Conservation (phyloP, 2,329 filamentous ascomycete species). For the Pseudogymnoascus sp. region DNA sequence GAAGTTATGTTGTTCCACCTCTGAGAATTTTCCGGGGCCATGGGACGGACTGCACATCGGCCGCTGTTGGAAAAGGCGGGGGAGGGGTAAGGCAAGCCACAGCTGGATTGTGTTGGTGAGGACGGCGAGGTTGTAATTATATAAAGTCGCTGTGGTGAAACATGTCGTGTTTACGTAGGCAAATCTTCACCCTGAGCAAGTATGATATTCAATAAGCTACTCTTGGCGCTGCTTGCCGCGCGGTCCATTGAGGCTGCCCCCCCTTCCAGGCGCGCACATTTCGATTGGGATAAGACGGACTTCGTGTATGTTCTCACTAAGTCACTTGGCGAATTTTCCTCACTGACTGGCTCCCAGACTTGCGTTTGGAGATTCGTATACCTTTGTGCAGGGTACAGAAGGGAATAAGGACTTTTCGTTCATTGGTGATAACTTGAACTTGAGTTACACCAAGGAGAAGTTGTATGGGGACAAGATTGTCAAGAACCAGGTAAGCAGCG, state of each 20-base stretch:
- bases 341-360: slow-evolving; percentile 25
- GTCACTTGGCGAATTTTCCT: background rate
- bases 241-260: background rate
- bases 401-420: slow-evolving; percentile 45
- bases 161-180: background rate
- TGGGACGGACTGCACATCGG: background rate
- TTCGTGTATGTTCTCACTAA: slow-evolving; percentile 10
- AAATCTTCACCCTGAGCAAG: background rate
- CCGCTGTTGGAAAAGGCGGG: background rate
- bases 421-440: slow-evolving; percentile 44
- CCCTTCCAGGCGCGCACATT: background rate
- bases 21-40: background rate
- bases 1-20: slow-evolving; percentile 5
- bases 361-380: slow-evolving; percentile 44
- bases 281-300: slow-evolving; percentile 15
- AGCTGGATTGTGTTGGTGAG: background rate
- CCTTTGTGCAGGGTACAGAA: slow-evolving; percentile 45
- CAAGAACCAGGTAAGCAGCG: slow-evolving; percentile 35
- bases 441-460: slow-evolving; percentile 35
- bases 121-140: background rate
- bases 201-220: background rate
- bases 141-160: background rate
- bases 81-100: background rate
- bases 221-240: background rate
- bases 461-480: slow-evolving; percentile 42